Percentiles rank a stretch among this genome's conserved stretches.
Evolutionary conservation across 2,329 filamentous ascomycete species (phyloP).

Genomic region (Hymenoscyphus fraxineus): DNA sequence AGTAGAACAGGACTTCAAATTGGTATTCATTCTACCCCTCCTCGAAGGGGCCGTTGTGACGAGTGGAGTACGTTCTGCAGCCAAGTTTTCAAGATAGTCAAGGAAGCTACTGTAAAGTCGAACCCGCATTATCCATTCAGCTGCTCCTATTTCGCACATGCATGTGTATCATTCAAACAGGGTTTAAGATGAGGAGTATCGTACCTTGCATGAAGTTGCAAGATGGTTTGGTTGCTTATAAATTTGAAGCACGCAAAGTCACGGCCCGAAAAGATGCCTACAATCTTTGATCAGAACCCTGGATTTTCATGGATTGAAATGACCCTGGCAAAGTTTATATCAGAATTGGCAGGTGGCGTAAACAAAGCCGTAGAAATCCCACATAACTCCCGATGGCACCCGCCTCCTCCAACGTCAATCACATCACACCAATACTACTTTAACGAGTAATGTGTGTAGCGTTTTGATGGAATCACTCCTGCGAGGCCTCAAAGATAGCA

Average conservation of each 20-base stretch:
- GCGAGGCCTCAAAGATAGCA: background rate
- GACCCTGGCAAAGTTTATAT: background rate
- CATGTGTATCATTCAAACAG: background rate
- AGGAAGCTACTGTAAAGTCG: background rate
- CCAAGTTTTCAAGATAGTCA: background rate
- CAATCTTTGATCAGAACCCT: background rate
- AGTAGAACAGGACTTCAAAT: too few species aligned
- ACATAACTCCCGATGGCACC: background rate
- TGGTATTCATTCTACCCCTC: background rate
- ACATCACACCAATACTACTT: background rate
- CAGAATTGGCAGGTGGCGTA: background rate
- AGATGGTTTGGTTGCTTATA: background rate
- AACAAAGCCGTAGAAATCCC: background rate
- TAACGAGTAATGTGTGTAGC: background rate
- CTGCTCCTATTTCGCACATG: background rate
- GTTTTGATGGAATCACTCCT: background rate
- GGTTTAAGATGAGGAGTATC: background rate
- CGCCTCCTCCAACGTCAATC: background rate
- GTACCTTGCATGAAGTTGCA: background rate
- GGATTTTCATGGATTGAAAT: background rate
- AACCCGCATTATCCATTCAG: background rate
- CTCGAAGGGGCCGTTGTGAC: background rate
- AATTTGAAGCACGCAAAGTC: slow-evolving; percentile 1
- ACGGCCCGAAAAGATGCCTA: background rate
- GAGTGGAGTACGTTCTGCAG: background rate